Evolutionary conservation across 495 filamentous ascomycete species (phyloP), one percentile per base, ranked within the genome.

Genomic region (Daldinia bambusicola): DNA sequence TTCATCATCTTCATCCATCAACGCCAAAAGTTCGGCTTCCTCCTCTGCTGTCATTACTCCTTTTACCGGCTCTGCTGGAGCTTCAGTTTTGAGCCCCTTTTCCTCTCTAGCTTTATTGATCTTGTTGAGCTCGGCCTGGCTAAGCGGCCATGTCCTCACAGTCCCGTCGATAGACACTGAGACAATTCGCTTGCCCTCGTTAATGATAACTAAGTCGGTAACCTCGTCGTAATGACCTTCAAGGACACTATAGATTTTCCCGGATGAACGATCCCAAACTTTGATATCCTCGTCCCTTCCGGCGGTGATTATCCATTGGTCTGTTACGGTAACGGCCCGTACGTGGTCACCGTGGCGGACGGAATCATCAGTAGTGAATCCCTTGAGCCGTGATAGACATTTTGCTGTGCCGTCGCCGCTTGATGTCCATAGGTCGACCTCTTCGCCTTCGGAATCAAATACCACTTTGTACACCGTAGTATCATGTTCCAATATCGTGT

Each of bases 221-320:
- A 99, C 91, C 75, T 98, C 95, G 70, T 98, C 93, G 76, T 88
- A 98, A 78, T 99, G 95, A 0, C 95, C 95, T 16, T 87, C 85
- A 61, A 95, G 93, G 2, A 87, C 86, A 74, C 92, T 91, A 70
- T 91, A 84, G 51, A 97, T 84, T 67, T 91, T 85, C 14, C 93
- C 95, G 55, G 86, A 92, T 72, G 82, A 45, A 43, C 78, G 75
- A 76, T 97, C 90, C 95, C 95, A 99, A 12, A 98, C 87, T 66
- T 95, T 90, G 55, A 99, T 85, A 64, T 96, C 89, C 79, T 99
- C 95, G 75, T 97, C 93, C 61, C 95, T 82, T 63, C 95, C 97
- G 0, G 90, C 94, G 0, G 94, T 98, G 20, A 97, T 82, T n/a
- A 95, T 86, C 91, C 91, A 94, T n/a, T 90, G 86, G 3, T 88